Base-by-base conservation (phyloP, 495 filamentous ascomycete species). In the Lindgomyces ingoldianus region DNA sequence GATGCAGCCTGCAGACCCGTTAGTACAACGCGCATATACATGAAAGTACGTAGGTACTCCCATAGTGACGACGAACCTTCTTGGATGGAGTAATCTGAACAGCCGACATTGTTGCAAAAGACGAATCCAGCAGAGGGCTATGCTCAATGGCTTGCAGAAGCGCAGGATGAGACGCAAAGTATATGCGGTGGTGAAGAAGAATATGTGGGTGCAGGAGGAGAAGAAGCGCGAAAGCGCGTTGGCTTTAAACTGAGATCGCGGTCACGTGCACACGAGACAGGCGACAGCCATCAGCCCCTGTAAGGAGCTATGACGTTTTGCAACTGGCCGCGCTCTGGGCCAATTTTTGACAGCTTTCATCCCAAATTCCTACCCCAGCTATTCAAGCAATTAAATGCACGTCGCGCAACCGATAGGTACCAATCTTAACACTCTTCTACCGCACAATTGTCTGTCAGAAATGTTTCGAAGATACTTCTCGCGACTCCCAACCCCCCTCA, bases 1-100 rank as follows among this genome's bases (percentile, higher is more conserved):
- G 89, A 87, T 69, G 90, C 89, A 81, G 88, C 85, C 93, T 97
- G 74, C 63, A 53, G 10, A 25, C 18, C 21, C 26, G 57, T 71
- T 47, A 71, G 54, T 69, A 62, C 49, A 57, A 22, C 25, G 65
- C 52, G 64, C 39, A 50, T 59, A n/a, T n/a, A 18, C 41, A 33
- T 4, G 54, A 25, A 26, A 39, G n/a, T n/a, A n/a, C n/a, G n/a
- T n/a, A n/a, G n/a, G n/a, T n/a, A n/a, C n/a, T n/a, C n/a, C n/a
- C n/a, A n/a, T n/a, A n/a, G 63, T 57, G 41, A 59, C 50, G 60
- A 65, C 67, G 44, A 45, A 72, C 70, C 62, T 70, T 67, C 36
- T 72, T 72, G n/a, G 70, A 72, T n/a, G 70, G 70, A 18, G 70
- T 72, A 36, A 72, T 48, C 36, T 64, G 50, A 22, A 67, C 8